Evolutionary conservation across 2,329 filamentous ascomycete species (phyloP), one percentile per base, ranked within the genome.

Genomic region (Diaporthe sp.): DNA sequence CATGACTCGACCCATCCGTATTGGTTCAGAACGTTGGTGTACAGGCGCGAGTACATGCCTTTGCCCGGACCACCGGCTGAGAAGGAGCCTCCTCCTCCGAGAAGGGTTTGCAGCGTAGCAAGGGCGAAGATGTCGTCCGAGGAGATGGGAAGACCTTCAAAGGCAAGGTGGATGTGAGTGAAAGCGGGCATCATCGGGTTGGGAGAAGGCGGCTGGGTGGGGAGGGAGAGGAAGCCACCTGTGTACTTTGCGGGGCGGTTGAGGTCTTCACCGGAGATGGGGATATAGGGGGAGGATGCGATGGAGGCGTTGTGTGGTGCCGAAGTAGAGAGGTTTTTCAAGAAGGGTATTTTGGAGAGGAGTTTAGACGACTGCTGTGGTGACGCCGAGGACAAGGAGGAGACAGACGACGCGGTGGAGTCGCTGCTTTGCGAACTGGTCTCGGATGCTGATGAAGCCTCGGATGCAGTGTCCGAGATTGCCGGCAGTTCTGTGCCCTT

Each of bases 31-130:
- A 98, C 96, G 83, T 98, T 98, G 78, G 96, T 98, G 88, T 98
- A 99, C 12, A 99, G 91, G 17, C 97, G 94, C 51, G 95, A 98
- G 88, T 98, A 98, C 97, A 99, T 99, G 83, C 97, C 97, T 88
- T 99, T 99, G 72, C 97, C 97, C 6, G 97, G 97, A 0, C 97
- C 97, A 80, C 97, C 97, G 72, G 97, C 97, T 22, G 95, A 98
- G 87, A 99, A 99, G 74, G 96, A 98, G 34, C 97, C 97, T 67
- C 97, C 97, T 65, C 97, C 97, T 75, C 97, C 97, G 46, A 99
- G 94, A 13, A 99, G 93, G 1, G 95, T 98, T 85, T 98, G 97
- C 1, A 99, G 89, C 0, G 96, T 98, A 9, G 97, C 97, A 59
- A 98, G 92, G 25, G 97, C 96, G 86, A 98, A 99, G 81, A 99